phyloP scores from a whole-genome alignment of 257 asterid species.

The Verbascum thapsus region DNA sequence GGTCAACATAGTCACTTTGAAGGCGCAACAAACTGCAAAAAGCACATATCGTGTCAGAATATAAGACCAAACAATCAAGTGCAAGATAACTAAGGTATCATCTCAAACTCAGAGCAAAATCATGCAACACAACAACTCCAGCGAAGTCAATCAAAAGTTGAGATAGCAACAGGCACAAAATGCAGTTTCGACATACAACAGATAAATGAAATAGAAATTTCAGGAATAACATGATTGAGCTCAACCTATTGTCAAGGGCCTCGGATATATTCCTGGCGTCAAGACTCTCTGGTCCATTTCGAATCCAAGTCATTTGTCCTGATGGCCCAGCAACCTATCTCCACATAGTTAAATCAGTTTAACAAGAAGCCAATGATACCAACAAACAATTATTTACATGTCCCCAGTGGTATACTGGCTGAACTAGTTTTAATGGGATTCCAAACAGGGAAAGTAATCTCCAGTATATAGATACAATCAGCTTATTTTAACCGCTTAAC shows the following conservation, averaged over 20 bases:
- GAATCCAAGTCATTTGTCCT: constrained; percentile 95
- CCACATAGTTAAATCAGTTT: constrained; percentile 26
- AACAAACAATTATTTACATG: too few species aligned
- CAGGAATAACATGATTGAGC: constrained; percentile 19
- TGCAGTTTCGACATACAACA: constrained; percentile 2
- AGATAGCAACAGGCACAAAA: constrained; percentile 4
- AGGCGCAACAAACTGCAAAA: constrained; percentile 72
- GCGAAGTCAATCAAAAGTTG: constrained; percentile 10
- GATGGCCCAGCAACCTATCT: constrained; percentile 90
- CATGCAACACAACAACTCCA: neutral
- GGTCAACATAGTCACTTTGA: constrained; percentile 74
- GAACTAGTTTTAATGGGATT: neutral
- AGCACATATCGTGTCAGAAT: constrained; percentile 23
- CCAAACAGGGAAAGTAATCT: neutral
- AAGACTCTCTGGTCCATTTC: constrained; percentile 80
- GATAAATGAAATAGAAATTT: constrained; percentile 22
- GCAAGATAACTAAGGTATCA: constrained; percentile 5
- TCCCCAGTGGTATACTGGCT: too few species aligned
- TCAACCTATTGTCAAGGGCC: constrained; percentile 84
- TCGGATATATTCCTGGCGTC: constrained; percentile 66
- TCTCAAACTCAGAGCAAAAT: constrained; percentile 13
- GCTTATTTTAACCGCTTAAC: neutral
- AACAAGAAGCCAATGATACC: too few species aligned
- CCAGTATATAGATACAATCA: neutral
- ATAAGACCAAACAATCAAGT: constrained; percentile 20